Evolutionary conservation across 345 rosid genomes (phyloP), one percentile per base, ranked within the genome.

Genomic region (Turritis glabra): DNA sequence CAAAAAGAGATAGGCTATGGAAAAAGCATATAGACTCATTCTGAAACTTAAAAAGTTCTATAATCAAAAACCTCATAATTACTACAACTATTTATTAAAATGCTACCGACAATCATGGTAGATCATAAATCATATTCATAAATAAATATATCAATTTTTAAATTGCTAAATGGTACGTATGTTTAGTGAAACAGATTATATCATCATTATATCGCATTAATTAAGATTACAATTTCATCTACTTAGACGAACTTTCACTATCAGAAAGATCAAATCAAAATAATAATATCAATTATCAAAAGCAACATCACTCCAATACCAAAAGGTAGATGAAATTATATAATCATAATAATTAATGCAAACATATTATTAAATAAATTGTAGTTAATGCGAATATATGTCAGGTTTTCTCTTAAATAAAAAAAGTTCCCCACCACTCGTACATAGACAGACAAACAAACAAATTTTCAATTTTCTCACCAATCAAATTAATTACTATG

Each of bases 371-470:
- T 30, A n/a, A n/a, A n/a, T 29, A 44, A 65, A 8, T 19, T 11
- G 5, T 37, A 65, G 1, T 65, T 56, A 66, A 67, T 75, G 69
- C 62, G 59, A 66, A 35, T 65, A 40, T 30, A 51, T 75, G 69
- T 60, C 74, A 68, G 44, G 5, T 33, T 19, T 47, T 25, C 1
- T n/a, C 26, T 46, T 35, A 37, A 51, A 37, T 52, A 12, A 43
- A 64, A 43, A 73, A 51, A 52, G 2, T 41, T 15, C 29, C 74
- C 52, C 53, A 64, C 77, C 70, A 73, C 77, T 67, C 1, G 50
- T 30, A 41, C 30, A 57, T 48, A 67, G 59, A 75, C 53, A 67
- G 59, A 75, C 53, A 75, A 74, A 66, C 53, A 74, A 47, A 65
- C 56, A 74, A 73, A 41, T 15, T 40, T 75, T 69, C 30, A 66